Evolutionary conservation across 2,329 filamentous ascomycete species (phyloP).

Genomic region (Aspergillus eucalypticola): DNA sequence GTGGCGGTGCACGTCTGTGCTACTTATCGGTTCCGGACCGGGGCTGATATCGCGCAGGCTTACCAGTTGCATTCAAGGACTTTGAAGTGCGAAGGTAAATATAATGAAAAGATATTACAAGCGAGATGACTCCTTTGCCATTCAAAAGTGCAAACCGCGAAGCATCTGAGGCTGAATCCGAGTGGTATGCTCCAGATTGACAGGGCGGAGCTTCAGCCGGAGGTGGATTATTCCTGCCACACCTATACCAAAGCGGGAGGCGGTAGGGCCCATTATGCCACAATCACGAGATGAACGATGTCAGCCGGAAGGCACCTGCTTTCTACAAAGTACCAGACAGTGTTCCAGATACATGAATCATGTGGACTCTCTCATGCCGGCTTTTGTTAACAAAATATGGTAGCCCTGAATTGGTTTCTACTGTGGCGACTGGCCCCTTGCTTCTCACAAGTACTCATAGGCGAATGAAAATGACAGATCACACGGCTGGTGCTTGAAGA

Average conservation of each 20-base stretch:
- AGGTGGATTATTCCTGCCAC: neutral
- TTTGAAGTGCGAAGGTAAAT: neutral
- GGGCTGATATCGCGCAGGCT: neutral
- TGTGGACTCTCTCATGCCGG: too few species aligned
- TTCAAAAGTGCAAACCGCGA: neutral
- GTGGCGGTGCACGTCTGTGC: conserved; percentile 28
- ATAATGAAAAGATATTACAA: neutral
- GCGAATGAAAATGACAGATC: neutral
- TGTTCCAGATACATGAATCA: too few species aligned
- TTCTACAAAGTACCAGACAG: too few species aligned
- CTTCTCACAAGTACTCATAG: neutral
- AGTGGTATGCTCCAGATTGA: neutral
- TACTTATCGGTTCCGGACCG: neutral
- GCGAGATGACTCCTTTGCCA: too few species aligned
- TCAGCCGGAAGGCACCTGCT: too few species aligned
- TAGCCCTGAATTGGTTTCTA: too few species aligned
- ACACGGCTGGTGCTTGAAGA: neutral
- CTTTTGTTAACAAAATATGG: too few species aligned
- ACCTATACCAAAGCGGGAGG: neutral
- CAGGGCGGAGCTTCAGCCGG: neutral
- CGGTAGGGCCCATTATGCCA: too few species aligned
- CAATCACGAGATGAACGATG: too few species aligned
- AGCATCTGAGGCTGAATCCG: neutral
- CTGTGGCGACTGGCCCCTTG: neutral
- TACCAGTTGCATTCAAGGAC: neutral